These are phyloP conservation scores for Wallemia ichthyophaga DNA, from an alignment of 1,284 basidiomycete genomes.

Conservation along the genomic window DNA sequence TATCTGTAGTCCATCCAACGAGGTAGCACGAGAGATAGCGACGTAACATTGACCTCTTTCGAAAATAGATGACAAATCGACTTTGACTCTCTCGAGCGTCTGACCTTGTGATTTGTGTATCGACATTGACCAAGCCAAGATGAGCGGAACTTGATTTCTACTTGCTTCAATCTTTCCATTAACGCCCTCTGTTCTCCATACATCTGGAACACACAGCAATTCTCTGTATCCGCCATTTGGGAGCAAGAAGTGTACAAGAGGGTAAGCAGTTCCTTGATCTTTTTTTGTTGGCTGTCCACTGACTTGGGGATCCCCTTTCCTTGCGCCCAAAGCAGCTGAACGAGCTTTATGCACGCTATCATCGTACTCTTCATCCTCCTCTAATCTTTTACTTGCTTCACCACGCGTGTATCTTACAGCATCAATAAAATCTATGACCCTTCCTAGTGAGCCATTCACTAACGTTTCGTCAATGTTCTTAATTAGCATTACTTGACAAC, in stretches of 20 bases:
- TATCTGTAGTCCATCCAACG: constrained; percentile 66
- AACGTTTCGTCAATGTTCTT: constrained; percentile 43
- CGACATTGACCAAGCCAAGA: constrained; percentile 75
- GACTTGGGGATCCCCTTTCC: constrained; percentile 10
- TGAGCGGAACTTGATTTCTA: constrained; percentile 44
- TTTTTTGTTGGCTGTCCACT: constrained; percentile 11
- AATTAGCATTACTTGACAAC: constrained; percentile 37
- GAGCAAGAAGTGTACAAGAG: constrained; percentile 45
- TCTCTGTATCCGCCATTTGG: constrained; percentile 23
- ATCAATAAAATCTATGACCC: constrained; percentile 31
- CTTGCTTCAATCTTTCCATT: constrained; percentile 49
- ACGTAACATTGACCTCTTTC: constrained; percentile 93
- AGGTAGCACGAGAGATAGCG: constrained; percentile 77
- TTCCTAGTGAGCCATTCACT: constrained; percentile 57
- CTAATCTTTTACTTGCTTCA: constrained; percentile 1
- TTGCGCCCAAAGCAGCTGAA: constrained; percentile 11
- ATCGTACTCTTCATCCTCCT: constrained; percentile 4
- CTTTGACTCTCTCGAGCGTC: constrained; percentile 43
- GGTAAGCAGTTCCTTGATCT: constrained; percentile 21
- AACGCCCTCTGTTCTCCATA: constrained; percentile 57
- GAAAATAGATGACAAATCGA: constrained; percentile 49
- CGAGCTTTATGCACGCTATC: constrained; percentile 2
- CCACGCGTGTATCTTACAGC: constrained; percentile 11
- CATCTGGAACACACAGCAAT: constrained; percentile 36
- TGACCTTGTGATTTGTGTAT: constrained; percentile 51